A percentile compares a stretch with the other conserved stretches of the same genome.
Conservation (phyloP, 306 rosid species). For the Hippophae rhamnoides region DNA sequence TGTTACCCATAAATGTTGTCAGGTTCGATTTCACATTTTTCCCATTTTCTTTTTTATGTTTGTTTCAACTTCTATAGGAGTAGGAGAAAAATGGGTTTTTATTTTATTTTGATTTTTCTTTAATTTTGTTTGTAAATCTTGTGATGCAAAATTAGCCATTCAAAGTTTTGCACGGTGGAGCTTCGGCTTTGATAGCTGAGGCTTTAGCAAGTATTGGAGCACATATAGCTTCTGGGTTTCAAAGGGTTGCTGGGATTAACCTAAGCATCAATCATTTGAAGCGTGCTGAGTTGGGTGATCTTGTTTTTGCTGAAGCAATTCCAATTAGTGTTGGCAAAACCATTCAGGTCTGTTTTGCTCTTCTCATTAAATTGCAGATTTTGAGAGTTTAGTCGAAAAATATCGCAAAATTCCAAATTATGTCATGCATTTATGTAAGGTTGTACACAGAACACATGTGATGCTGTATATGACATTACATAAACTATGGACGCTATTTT, state of each 20-base stretch:
- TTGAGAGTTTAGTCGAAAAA: too few relatives aligned
- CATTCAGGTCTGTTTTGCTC: conserved; percentile 43
- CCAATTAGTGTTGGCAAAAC: conserved; percentile 61
- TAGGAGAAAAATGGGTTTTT: too few relatives aligned
- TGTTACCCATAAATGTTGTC: conserved; percentile 56
- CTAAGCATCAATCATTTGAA: conserved; percentile 80
- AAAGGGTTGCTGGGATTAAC: conserved; percentile 83
- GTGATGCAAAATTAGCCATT: conserved; percentile 46
- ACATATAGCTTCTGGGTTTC: conserved; percentile 60
- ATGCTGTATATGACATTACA: too few relatives aligned
- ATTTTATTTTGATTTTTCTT: too few relatives aligned
- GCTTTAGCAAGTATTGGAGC: conserved; percentile 65
- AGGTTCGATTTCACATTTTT: conserved; percentile 29
- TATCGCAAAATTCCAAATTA: too few relatives aligned
- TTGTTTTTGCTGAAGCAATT: conserved; percentile 53
- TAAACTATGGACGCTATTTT: too few relatives aligned
- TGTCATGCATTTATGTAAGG: too few relatives aligned
- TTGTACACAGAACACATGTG: too few relatives aligned
- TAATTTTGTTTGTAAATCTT: too few relatives aligned
- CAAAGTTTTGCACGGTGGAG: conserved; percentile 94
- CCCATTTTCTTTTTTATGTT: not conserved
- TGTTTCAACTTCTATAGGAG: not conserved
- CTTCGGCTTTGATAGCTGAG: conserved; percentile 86
- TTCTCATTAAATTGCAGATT: too few relatives aligned
- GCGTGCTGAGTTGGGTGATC: conserved; percentile 59